Evolutionary conservation across 2,329 filamentous ascomycete species (phyloP), one percentile per base, ranked within the genome.

Genomic region (Microdochium nivale): DNA sequence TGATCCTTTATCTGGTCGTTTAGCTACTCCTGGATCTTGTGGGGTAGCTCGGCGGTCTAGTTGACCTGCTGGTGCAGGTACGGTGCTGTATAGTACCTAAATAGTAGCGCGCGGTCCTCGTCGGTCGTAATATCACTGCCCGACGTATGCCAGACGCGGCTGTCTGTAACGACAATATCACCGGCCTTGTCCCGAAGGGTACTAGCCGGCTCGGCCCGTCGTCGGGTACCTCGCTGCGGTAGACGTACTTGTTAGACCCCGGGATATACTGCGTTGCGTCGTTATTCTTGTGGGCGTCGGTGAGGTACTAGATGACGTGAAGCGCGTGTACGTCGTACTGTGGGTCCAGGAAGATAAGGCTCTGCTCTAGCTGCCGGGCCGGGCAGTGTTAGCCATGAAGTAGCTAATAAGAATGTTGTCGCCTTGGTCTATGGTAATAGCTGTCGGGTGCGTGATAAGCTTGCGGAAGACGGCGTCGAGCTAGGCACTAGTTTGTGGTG

Each of bases 371-470:
- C 60, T 58, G 1, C 66, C 66, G 0, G 66, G 66, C 0, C 63
- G 59, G 11, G 64, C 65, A 46, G 67, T 67, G 52, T 67, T 67
- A 44, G 63, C 63, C 4, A 63, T 67, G 54, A 69, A 68, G 54
- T 68, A 67, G 21, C 57, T 62, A 50, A 68, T 62, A 9, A 67
- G 53, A 56, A 65, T 63, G 10, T 58, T 55, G 3, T 62, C 58
- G 2, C 62, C 63, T 48, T 61, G 55, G 23, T 64, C 62, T 58
- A 65, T 59, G 23, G 59, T 54, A 9, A 65, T 49, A n/a, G 57
- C 60, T 1, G 57, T 60, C 3, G 64, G 64, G 53, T 54, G 53
- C 1, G 44, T 47, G 35, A 56, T 53, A 1, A 58, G 49, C 27
- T 58, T 54, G 3, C 57, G 54, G 25, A 59, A 56, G 25, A 56